Percentiles rank a stretch among this genome's conserved stretches.
phyloP scores from a whole-genome alignment of 148 eudicot species.

The Chenopodium berlandieri region DNA sequence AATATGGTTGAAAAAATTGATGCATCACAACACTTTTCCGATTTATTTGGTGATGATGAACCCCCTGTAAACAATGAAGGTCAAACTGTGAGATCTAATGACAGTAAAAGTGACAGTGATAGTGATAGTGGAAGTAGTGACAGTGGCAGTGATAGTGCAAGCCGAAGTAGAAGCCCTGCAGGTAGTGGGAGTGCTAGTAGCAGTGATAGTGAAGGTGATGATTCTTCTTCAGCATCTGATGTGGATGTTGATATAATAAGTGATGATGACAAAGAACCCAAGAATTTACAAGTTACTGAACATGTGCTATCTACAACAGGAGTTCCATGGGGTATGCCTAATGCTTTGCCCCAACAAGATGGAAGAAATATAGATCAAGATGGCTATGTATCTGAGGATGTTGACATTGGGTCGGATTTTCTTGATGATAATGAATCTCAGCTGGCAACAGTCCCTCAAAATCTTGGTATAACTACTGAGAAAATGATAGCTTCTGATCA shows the following conservation, averaged over 20 bases:
- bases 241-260: constrained; percentile 89
- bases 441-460: constrained; percentile 29
- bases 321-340: constrained; percentile 42
- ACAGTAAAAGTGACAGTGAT: constrained; percentile 68
- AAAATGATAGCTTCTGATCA: constrained; percentile 31
- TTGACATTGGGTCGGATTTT: constrained; percentile 59
- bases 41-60: constrained; percentile 59
- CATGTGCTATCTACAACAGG: constrained; percentile 36
- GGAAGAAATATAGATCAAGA: constrained; percentile 43
- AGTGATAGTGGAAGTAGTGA: constrained; percentile 66
- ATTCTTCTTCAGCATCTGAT: constrained; percentile 88
- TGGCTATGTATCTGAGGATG: constrained; percentile 51
- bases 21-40: constrained; percentile 48
- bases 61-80: constrained; percentile 51
- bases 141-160: constrained; percentile 62
- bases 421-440: constrained; percentile 46
- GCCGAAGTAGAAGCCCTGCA: constrained; percentile 72
- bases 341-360: constrained; percentile 35
- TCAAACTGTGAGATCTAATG: constrained; percentile 55
- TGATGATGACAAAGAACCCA: constrained; percentile 73
- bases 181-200: constrained; percentile 75
- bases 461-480: constrained; percentile 33
- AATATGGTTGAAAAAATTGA: constrained; percentile 46
- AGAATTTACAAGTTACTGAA: constrained; percentile 40
- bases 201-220: constrained; percentile 95